A percentile compares a stretch with the other conserved stretches of the same genome.
Conservation (phyloP, 2,329 filamentous ascomycete species). For the Colletotrichum graminicola region DNA sequence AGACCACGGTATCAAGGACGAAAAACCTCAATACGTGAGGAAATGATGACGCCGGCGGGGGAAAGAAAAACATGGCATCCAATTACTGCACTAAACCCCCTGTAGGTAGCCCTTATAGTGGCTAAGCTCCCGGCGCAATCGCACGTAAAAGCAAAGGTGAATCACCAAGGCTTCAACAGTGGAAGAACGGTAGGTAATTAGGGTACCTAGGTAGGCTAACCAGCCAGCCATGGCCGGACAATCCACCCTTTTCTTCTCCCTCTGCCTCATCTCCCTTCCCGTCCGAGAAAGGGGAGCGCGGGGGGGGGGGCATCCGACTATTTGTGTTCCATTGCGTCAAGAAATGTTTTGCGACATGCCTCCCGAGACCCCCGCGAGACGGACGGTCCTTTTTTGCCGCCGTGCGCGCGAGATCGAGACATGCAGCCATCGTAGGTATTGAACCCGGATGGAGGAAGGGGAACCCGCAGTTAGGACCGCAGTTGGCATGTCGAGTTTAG, state of each 20-base stretch:
- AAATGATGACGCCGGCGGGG: not conserved
- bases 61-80: no score
- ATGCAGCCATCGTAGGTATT: not conserved
- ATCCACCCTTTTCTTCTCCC: not conserved
- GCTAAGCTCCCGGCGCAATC: not conserved
- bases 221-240: not conserved
- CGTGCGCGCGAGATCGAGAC: not conserved
- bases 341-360: constrained; percentile 5
- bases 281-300: no score
- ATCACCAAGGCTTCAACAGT: not conserved
- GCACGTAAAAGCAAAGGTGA: constrained; percentile 4
- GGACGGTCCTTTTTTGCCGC: not conserved
- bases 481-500: not conserved
- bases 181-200: not conserved
- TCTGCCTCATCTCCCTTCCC: not conserved
- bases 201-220: not conserved
- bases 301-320: not conserved
- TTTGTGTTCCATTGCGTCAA: not conserved
- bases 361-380: constrained; percentile 9
- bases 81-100: not conserved
- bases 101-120: no score
- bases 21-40: not conserved
- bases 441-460: not conserved
- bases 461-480: not conserved
- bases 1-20: no score